Evolutionary conservation across 495 filamentous ascomycete genomes (phyloP).

Genomic region (Astrothelium macrocarpum): DNA sequence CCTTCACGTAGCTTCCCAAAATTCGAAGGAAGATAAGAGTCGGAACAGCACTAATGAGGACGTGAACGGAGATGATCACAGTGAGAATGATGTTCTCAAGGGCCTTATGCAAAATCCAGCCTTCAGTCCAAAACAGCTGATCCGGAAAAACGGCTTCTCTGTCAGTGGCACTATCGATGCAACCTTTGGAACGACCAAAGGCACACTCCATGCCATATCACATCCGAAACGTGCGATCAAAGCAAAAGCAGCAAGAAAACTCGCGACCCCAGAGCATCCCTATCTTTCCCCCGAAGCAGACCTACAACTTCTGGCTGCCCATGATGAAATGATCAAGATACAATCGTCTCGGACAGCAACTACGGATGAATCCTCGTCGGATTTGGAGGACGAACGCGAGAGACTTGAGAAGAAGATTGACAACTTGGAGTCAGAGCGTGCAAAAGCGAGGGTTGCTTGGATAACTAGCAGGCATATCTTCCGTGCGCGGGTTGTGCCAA

Average conservation of each 20-base stretch:
- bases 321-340: not conserved
- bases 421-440: not conserved
- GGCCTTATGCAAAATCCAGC: not conserved
- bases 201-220: not conserved
- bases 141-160: not conserved
- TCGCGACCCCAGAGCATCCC: constrained; percentile 1
- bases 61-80: not conserved
- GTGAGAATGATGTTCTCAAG: not conserved
- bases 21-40: not conserved
- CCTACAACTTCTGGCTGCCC: not conserved
- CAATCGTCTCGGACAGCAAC: not conserved
- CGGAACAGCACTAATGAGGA: not conserved
- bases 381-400: not conserved
- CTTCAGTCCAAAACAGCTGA: not conserved
- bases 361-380: not conserved
- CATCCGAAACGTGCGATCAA: not conserved
- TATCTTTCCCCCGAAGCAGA: not conserved
- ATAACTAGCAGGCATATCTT: not conserved
- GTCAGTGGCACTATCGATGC: not conserved
- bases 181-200: not conserved
- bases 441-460: not conserved
- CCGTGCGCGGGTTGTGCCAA: not conserved
- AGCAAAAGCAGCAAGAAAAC: not conserved
- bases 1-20: not conserved
- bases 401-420: not conserved